Evolutionary conservation across 257 asterid genomes (phyloP).

Genomic region (Primulina eburnea): DNA sequence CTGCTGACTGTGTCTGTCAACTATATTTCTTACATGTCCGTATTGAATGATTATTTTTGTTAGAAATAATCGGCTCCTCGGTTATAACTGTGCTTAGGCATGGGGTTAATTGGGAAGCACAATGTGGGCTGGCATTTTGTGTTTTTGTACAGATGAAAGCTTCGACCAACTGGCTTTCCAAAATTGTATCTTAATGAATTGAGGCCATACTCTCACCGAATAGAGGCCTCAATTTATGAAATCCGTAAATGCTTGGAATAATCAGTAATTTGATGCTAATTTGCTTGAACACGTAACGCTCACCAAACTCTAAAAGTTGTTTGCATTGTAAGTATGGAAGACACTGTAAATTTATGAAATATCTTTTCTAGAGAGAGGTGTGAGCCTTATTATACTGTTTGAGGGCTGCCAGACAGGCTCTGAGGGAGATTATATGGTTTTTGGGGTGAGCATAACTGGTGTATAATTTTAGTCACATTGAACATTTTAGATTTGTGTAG

Average conservation of each 20-base stretch:
- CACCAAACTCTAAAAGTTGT: neutral
- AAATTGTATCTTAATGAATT: neutral
- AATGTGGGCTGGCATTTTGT: neutral
- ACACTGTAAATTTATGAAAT: neutral
- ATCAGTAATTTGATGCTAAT: neutral
- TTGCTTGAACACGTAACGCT: neutral
- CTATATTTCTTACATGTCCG: neutral
- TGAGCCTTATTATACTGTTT: neutral
- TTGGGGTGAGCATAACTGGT: neutral
- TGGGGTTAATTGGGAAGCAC: neutral
- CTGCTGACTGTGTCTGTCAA: neutral
- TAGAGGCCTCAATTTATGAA: neutral
- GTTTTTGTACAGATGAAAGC: neutral
- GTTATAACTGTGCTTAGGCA: neutral
- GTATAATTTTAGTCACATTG: conserved; percentile 28
- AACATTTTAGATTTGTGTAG: conserved; percentile 26
- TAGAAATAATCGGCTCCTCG: neutral
- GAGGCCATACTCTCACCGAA: neutral
- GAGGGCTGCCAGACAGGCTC: neutral
- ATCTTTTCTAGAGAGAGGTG: neutral
- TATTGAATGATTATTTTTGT: neutral
- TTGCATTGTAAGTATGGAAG: neutral
- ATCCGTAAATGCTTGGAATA: neutral
- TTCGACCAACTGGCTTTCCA: neutral
- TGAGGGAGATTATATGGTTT: neutral